phyloP scores from a whole-genome alignment of 805 yeast species.

The Barnettozyma californica region DNA sequence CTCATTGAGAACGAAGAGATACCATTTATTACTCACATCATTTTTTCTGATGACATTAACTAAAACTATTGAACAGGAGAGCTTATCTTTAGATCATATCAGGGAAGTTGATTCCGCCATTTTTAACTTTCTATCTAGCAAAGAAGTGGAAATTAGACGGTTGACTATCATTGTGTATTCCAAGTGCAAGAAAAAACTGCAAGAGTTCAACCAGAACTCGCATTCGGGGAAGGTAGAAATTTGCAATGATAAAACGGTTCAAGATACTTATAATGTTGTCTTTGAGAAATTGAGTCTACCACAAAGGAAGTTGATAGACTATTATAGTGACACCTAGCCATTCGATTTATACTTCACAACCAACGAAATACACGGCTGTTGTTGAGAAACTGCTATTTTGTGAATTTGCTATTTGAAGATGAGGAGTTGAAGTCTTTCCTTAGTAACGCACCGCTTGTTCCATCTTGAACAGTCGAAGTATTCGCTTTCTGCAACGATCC shows the following conservation, averaged over 20 bases:
- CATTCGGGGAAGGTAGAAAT: slow-evolving; percentile 15
- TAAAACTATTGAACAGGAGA: slow-evolving; percentile 18
- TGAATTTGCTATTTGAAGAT: slow-evolving; percentile 11
- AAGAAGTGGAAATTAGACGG: slow-evolving; percentile 26
- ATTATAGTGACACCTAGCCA: slow-evolving; percentile 29
- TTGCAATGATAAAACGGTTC: slow-evolving; percentile 15
- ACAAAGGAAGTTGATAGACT: slow-evolving; percentile 43
- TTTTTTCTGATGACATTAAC: slow-evolving; percentile 18
- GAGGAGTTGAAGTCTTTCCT: slow-evolving; percentile 22
- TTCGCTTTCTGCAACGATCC: slow-evolving; percentile 12
- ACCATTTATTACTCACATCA: slow-evolving; percentile 9
- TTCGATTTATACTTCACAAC: background rate
- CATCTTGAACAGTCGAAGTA: background rate
- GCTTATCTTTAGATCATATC: slow-evolving; percentile 13
- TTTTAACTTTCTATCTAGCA: slow-evolving; percentile 13
- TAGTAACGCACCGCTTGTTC: background rate
- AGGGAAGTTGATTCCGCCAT: slow-evolving; percentile 19
- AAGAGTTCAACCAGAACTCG: slow-evolving; percentile 13
- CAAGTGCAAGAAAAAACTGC: slow-evolving; percentile 21
- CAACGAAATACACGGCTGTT: background rate
- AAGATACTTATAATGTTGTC: slow-evolving; percentile 26
- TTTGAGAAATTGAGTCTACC: slow-evolving; percentile 35
- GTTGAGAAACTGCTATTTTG: slow-evolving; percentile 1
- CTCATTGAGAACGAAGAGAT: slow-evolving; percentile 7
- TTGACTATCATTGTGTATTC: slow-evolving; percentile 23